Base-by-base conservation (phyloP, 2,329 filamentous ascomycete genomes). In the Aspergillus ustus region DNA sequence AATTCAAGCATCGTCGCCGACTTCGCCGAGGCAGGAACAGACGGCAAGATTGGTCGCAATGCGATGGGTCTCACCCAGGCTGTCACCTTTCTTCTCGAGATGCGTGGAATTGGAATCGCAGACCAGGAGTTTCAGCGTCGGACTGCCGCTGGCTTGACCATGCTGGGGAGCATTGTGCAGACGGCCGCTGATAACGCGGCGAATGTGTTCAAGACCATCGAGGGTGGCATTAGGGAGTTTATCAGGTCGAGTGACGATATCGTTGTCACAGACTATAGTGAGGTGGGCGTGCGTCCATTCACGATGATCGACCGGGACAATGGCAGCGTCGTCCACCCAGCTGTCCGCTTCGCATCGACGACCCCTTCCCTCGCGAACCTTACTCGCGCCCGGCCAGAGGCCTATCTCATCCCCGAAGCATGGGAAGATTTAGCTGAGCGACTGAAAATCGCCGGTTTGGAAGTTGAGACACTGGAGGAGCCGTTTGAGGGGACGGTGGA, bases 21-120 rank as follows among this genome's bases (percentile, higher is more conserved):
- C 34, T 59, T 59, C 48, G 56, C 49, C 25, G 56, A 59, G 56
- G 56, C 56, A n/a, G 56, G 56, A 7, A 59, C 56, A 7, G 56
- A 59, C 8, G 37, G 19, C 9, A 59, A 52, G 48, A 59, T 59
- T 11, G 56, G 56, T 34, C 56, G 56, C 17, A 59, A 59, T 28
- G 56, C 56, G 5, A 59, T 59, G 56, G 56, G 56, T n/a, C 49
- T 59, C 17, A 59, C 56, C 40, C 56, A 59, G 9, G 56, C 56
- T 7, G 37, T 59, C 37, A 37, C 46, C 56, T 59, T 59, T 48
- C 49, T 59, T 15, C 48, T 59, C 0, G 56, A 59, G 48, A 59
- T 46, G 56, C 56, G 56, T 11, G 56, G 56, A n/a, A 59, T 59
- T n/a, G 56, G 34, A 9, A 28, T 59, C 6, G 56, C 56, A 1